Percentiles rank a stretch among this genome's conserved stretches.
Conservation (phyloP, 1,284 basidiomycete species). For the Hymenochaete sp. region DNA sequence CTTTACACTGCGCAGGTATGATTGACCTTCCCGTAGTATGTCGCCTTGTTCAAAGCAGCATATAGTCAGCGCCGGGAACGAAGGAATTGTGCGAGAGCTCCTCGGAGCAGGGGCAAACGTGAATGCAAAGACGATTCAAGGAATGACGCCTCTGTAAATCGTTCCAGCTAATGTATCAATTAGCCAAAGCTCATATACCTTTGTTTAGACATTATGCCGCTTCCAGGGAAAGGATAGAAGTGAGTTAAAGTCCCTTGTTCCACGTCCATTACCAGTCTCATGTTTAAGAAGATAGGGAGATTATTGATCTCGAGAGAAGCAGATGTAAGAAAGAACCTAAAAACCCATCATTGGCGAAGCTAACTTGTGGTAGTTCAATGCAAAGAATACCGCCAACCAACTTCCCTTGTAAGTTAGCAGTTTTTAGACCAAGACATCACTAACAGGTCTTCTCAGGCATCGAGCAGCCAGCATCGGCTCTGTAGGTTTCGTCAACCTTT, state of each 20-base stretch:
- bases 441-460: constrained; percentile 46
- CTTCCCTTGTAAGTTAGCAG: constrained; percentile 61
- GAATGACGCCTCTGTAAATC: constrained; percentile 76
- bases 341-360: constrained; percentile 1
- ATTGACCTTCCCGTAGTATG: constrained; percentile 16
- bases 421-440: constrained; percentile 10
- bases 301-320: constrained; percentile 79
- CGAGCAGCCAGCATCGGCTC: constrained; percentile 93
- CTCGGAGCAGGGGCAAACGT: constrained; percentile 81
- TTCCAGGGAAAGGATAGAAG: constrained; percentile 84
- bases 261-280: constrained; percentile 19
- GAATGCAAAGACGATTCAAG: constrained; percentile 77
- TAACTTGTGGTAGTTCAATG: constrained; percentile 64
- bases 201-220: constrained; percentile 80
- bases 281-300: constrained; percentile 66
- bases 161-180: not conserved
- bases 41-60: constrained; percentile 1
- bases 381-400: constrained; percentile 85
- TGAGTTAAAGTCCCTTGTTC: constrained; percentile 30
- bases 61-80: constrained; percentile 73
- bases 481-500: constrained; percentile 72
- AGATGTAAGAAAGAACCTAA: constrained; percentile 64
- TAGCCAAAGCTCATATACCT: not conserved
- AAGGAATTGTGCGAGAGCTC: constrained; percentile 71
- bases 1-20: constrained; percentile 82